A percentile compares a stretch with the other conserved stretches of the same genome.
phyloP scores from a whole-genome alignment of 495 filamentous ascomycete genomes.

The Penicillium cataractarum region DNA sequence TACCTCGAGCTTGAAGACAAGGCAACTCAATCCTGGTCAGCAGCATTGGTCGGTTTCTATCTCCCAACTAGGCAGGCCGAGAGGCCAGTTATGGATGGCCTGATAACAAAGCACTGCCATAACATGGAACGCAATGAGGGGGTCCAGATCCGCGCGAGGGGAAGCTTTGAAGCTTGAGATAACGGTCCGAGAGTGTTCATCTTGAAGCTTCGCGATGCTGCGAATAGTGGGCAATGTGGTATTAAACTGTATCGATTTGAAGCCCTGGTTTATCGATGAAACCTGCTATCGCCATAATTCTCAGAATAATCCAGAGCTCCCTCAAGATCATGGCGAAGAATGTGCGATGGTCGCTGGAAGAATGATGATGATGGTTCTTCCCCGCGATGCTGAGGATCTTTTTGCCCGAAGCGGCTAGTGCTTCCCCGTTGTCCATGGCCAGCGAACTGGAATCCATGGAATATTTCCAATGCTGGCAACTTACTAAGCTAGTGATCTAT shows the following conservation, averaged over 20 bases:
- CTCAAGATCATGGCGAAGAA: background rate
- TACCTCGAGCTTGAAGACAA: background rate
- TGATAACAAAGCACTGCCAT: slow-evolving; percentile 8
- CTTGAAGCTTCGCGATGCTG: background rate
- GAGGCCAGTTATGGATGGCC: background rate
- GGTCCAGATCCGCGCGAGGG: slow-evolving; percentile 15
- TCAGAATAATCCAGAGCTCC: background rate
- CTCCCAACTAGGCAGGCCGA: slow-evolving; percentile 24
- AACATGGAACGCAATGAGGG: slow-evolving; percentile 9
- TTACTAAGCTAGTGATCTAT: background rate
- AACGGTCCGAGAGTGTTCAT: background rate
- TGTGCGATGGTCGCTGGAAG: background rate
- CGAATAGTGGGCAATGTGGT: background rate
- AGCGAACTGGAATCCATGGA: background rate
- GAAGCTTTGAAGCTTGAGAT: slow-evolving; percentile 16
- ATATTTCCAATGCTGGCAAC: background rate
- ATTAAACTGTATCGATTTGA: background rate
- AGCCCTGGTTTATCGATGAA: background rate
- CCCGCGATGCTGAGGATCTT: slow-evolving; percentile 11
- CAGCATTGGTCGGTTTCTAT: slow-evolving; percentile 16
- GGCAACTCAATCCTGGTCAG: slow-evolving; percentile 11
- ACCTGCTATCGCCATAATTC: background rate
- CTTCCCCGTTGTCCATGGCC: background rate
- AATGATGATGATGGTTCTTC: background rate
- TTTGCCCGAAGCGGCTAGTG: slow-evolving; percentile 21